Evolutionary conservation across 331 rosid genomes (phyloP).

Genomic region (Rosa hybrid): DNA sequence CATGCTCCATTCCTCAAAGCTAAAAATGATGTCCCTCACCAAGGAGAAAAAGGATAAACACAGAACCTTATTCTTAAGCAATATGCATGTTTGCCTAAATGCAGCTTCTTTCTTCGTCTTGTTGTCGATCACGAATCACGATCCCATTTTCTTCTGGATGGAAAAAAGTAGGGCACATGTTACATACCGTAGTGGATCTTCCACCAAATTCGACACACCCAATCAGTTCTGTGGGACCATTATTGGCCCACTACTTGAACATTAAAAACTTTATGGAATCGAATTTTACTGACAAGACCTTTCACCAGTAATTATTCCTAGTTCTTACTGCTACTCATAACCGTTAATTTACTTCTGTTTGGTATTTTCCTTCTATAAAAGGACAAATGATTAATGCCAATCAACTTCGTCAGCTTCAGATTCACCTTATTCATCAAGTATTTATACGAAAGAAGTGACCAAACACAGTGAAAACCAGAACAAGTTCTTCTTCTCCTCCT

Average conservation of each 20-base stretch:
- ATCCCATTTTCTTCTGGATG: background rate
- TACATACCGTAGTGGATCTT: background rate
- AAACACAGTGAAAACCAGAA: background rate
- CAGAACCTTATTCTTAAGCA: background rate
- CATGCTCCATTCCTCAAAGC: background rate
- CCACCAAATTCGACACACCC: constrained; percentile 24
- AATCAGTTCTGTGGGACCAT: constrained; percentile 7
- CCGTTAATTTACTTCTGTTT: background rate
- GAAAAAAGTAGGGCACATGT: background rate
- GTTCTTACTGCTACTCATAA: background rate
- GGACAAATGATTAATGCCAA: background rate
- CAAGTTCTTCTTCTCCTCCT: background rate
- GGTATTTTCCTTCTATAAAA: background rate
- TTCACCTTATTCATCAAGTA: background rate
- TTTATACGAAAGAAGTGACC: background rate
- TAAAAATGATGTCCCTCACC: background rate
- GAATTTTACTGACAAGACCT: constrained; percentile 4
- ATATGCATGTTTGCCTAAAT: background rate
- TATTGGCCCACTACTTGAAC: background rate
- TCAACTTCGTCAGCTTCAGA: background rate
- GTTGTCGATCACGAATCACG: background rate
- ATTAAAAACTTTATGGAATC: constrained; percentile 1
- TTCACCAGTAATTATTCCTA: background rate
- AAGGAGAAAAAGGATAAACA: background rate
- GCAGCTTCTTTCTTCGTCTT: background rate